Percentiles rank a stretch among this genome's conserved stretches.
These are phyloP conservation scores for Aspergillus viridinutans DNA, from an alignment of 2,329 filamentous ascomycete genomes.

Conservation along the genomic window DNA sequence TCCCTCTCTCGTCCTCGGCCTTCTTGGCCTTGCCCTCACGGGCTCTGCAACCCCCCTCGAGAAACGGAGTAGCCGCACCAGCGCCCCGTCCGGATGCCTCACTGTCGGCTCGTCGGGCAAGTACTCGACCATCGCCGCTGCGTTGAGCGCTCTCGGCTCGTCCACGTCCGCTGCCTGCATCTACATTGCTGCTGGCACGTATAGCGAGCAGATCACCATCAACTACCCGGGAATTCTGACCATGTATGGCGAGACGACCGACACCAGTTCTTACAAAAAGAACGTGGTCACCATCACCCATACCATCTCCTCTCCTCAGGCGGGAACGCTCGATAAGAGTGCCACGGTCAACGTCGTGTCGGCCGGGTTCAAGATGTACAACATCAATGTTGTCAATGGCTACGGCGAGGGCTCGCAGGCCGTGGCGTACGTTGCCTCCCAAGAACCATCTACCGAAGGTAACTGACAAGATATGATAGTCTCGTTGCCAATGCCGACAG, in stretches of 20 bases:
- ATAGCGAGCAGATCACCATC: constrained; percentile 29
- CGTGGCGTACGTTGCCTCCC: constrained; percentile 23
- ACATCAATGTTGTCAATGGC: constrained; percentile 34
- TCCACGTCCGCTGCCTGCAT: constrained; percentile 27
- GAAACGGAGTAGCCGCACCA: constrained; percentile 13
- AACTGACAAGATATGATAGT: constrained; percentile 2
- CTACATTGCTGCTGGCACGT: constrained; percentile 30
- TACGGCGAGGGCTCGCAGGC: constrained; percentile 32
- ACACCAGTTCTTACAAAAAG: constrained; percentile 25
- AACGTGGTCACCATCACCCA: constrained; percentile 33
- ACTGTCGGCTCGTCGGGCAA: constrained; percentile 18
- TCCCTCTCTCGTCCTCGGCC: constrained; percentile 5
- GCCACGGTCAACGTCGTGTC: constrained; percentile 28
- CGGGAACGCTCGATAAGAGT: constrained; percentile 28
- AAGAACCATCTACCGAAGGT: background rate
- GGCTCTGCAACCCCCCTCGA: constrained; percentile 3
- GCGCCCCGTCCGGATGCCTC: constrained; percentile 22
- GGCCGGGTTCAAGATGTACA: constrained; percentile 30
- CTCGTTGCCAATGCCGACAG: constrained; percentile 26
- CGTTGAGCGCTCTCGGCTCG: constrained; percentile 23
- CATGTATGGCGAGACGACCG: constrained; percentile 29
- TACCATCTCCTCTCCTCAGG: constrained; percentile 26
- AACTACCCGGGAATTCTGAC: constrained; percentile 26
- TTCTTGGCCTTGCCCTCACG: constrained; percentile 7
- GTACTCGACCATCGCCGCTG: constrained; percentile 23